Base-by-base conservation (phyloP, 345 rosid genomes). In the Citrus unshiu region DNA sequence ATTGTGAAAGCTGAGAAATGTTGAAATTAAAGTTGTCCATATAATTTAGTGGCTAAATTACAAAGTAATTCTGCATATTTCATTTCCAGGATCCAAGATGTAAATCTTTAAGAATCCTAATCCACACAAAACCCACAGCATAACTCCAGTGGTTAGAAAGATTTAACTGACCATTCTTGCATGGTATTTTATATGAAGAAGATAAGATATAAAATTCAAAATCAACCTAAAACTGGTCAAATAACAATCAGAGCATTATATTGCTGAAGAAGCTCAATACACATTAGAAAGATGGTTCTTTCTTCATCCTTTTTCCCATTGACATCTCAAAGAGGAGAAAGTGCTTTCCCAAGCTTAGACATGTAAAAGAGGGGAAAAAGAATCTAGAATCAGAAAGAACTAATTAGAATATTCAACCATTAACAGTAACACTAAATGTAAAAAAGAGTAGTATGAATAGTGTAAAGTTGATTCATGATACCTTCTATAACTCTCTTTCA, bases 401-500 rank as follows among this genome's bases (percentile, higher is more conserved):
- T 40, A 46, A n/a, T 40, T 27, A 68, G 1, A 68, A 24, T 4
- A 68, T 2, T 67, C 54, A 1, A 39, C 21, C 9, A 68, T 6
- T 24, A 70, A 57, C 3, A 74, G 58, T 24, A 24, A 10, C 35
- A 54, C 67, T 19, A 65, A 21, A 9, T 24, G 57, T 4, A 24
- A 30, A 40, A 19, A 58, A 58, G 32, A 25, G 57, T 14, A 19
- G 43, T 8, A 43, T 66, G 70, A 78, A 66, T 32, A 61, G 57
- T 51, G 67, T 72, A 73, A 73, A 68, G 66, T 66, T 70, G 46
- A 59, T 64, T 68, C 43, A 60, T 67, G 63, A 24, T 40, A 6
- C 35, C 68, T 76, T 72, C 37, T 13, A 4, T 56, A 76, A 72
- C 64, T 61, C 54, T 78, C 60, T 63, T 29, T 37, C 63, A 78